Conservation (phyloP, 495 filamentous ascomycete genomes). For the Neurospora sp. region DNA sequence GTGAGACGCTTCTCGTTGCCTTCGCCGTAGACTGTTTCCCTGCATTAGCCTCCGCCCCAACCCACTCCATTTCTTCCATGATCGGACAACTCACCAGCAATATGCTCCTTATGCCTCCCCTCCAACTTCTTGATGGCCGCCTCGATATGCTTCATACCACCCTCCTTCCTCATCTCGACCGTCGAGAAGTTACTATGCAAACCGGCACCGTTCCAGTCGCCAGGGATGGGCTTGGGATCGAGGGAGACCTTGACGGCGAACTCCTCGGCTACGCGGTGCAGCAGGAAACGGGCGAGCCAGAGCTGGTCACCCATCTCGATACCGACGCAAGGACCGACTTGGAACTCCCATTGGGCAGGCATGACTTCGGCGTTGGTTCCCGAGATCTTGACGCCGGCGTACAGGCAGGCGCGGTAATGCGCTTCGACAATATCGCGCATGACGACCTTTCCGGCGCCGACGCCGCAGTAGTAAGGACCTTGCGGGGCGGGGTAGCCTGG, state of each 20-base stretch:
- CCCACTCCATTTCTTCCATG: not conserved
- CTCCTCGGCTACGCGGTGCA: slow-evolving; percentile 87
- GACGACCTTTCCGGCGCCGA: slow-evolving; percentile 88
- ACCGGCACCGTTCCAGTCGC: slow-evolving; percentile 96
- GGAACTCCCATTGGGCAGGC: slow-evolving; percentile 94
- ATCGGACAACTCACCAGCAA: slow-evolving; percentile 38
- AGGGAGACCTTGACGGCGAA: slow-evolving; percentile 89
- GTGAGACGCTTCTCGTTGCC: slow-evolving; percentile 81
- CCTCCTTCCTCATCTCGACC: slow-evolving; percentile 66
- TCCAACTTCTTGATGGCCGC: slow-evolving; percentile 47
- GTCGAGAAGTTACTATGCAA: slow-evolving; percentile 84
- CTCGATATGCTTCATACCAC: slow-evolving; percentile 84
- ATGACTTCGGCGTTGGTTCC: slow-evolving; percentile 90
- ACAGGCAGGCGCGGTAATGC: slow-evolving; percentile 92
- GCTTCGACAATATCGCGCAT: slow-evolving; percentile 93
- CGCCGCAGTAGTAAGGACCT: slow-evolving; percentile 96
- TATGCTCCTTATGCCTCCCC: slow-evolving; percentile 79
- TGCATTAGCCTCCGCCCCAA: not conserved
- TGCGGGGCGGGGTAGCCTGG: slow-evolving; percentile 76
- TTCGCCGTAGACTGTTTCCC: slow-evolving; percentile 60
- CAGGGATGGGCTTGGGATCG: slow-evolving; percentile 88
- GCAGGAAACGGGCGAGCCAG: slow-evolving; percentile 88
- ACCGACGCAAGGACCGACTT: slow-evolving; percentile 80
- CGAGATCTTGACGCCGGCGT: slow-evolving; percentile 77
- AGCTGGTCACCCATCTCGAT: slow-evolving; percentile 90